Evolutionary conservation across 1,284 basidiomycete genomes (phyloP), one percentile per base, ranked within the genome.

Genomic region (Leccinum solheimii): DNA sequence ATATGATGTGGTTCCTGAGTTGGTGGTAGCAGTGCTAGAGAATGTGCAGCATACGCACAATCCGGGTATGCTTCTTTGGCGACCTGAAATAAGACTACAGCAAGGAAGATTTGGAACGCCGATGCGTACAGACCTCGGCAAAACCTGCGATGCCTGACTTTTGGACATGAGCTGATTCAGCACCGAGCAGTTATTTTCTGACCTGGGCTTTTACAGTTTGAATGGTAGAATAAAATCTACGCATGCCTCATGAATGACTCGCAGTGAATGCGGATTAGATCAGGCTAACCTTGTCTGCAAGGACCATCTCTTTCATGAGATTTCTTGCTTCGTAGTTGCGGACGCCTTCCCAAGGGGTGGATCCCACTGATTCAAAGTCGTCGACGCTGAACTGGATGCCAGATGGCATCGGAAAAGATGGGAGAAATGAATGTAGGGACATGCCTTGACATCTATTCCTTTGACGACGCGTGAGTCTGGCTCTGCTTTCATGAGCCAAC

Each of bases 401-500:
- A 59, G 30, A 30, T 43, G 32, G 19, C 11, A n/a, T 51, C 27
- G 54, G 55, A 60, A 52, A 32, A 56, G 26, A n/a, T 7, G 19
- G 11, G 14, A 23, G 13, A 23, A 23, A 8, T 23, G 21, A 49
- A 23, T 49, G 13, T 49, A 23, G 21, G 21, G 50, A 66, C 79
- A 57, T 67, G 90, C 94, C 83, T 94, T 94, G 67, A 95, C 92
- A 69, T 95, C 93, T 72, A 91, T 94, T 40, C 93, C 94, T 71
- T 94, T 96, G 40, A 93, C 92, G 52, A 96, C 76, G 59, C 94
- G 86, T 36, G 91, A 87, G 68, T 95, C 90, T 23, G 94, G 94
- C 76, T 96, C 94, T 7, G 94, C 94, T 76, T 97, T 97, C 81
- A 96, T 87, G 21, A 97, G 82, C 92, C 94, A 96, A 74, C 81